These are phyloP conservation scores for Sanghuangporus weigelae DNA, from an alignment of 1,284 basidiomycete species.

Conservation along the genomic window DNA sequence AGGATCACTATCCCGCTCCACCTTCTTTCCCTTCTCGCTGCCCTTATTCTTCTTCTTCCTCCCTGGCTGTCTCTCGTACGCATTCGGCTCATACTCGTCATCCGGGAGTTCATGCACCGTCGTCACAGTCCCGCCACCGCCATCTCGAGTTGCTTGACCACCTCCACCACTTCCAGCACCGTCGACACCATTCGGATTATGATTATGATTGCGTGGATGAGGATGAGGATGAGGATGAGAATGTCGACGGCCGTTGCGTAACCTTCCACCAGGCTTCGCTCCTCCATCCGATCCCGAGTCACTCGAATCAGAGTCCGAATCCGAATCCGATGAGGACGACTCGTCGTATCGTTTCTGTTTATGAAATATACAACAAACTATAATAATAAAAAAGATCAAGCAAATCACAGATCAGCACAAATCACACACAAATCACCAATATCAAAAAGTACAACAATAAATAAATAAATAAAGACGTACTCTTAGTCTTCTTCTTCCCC, in stretches of 20 bases:
- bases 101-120: conserved; percentile 32
- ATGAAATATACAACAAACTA: conserved; percentile 89
- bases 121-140: conserved; percentile 22
- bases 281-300: conserved; percentile 36
- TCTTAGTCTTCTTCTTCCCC: conserved; percentile 80
- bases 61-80: conserved; percentile 48
- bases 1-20: neutral
- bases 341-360: conserved; percentile 75
- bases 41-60: conserved; percentile 22
- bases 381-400: neutral
- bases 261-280: conserved; percentile 16
- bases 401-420: conserved; percentile 22
- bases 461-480: conserved; percentile 36
- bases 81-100: conserved; percentile 39
- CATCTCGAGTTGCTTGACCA: conserved; percentile 21
- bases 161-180: conserved; percentile 22
- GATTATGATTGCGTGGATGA: conserved; percentile 23
- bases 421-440: too few relatives aligned
- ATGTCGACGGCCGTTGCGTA: neutral
- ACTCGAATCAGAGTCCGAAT: conserved; percentile 37
- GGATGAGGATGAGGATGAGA: conserved; percentile 18
- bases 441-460: neutral
- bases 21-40: conserved; percentile 4
- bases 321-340: conserved; percentile 59
- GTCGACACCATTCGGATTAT: conserved; percentile 13